Conservation (phyloP, 2,329 filamentous ascomycete genomes). For the Aureobasidium sp. region DNA sequence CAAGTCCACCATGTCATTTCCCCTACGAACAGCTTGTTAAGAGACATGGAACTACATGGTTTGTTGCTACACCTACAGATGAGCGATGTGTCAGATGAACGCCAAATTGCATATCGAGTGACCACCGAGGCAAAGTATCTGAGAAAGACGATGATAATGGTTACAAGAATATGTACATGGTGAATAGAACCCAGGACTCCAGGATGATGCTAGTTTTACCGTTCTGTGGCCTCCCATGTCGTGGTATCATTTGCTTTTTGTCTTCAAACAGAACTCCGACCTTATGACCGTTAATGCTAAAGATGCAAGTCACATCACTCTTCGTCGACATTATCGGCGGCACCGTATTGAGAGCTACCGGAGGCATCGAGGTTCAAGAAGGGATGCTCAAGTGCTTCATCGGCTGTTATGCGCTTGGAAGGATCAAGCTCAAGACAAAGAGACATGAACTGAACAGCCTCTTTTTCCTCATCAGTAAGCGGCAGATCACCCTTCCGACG, state of each 20-base stretch:
- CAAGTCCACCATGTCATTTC: too few relatives aligned
- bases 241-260: not conserved
- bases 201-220: not conserved
- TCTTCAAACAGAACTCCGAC: not conserved
- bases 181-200: not conserved
- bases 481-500: slow-evolving; percentile 47
- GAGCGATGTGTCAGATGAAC: too few relatives aligned
- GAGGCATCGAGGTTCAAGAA: slow-evolving; percentile 37
- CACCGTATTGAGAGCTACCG: not conserved
- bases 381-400: slow-evolving; percentile 62
- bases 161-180: not conserved
- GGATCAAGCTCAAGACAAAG: slow-evolving; percentile 71
- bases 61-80: too few relatives aligned
- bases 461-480: slow-evolving; percentile 58
- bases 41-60: too few relatives aligned
- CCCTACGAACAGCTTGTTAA: too few relatives aligned
- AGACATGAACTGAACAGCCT: slow-evolving; percentile 63
- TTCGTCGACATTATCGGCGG: not conserved
- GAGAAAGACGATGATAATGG: not conserved
- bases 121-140: too few relatives aligned
- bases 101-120: too few relatives aligned
- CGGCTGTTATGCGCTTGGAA: slow-evolving; percentile 61
- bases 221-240: not conserved
- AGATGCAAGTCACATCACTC: not conserved
- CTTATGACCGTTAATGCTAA: not conserved